Evolutionary conservation across 805 yeast genomes (phyloP), one percentile per base, ranked within the genome.

Genomic region (Tetrapisispora iriomotensis): DNA sequence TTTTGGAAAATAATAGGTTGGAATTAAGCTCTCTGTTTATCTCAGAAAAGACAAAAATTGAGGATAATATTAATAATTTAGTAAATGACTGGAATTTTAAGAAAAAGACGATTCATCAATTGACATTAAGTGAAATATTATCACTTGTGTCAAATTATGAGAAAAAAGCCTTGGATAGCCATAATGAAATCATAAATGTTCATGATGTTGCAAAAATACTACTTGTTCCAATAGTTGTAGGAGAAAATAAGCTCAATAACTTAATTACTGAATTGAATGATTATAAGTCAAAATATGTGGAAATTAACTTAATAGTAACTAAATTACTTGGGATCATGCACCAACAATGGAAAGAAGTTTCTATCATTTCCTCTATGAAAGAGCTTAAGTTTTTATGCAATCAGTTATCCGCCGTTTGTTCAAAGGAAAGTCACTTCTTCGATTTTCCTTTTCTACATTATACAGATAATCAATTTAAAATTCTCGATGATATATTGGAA

Each of bases 11-110:
- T 0, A 68, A 74, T 38, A 44, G 57, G 8, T 72, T 68, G n/a
- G 45, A 62, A 0, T 64, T 77, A 12, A 6, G 8, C 6, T 6
- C 23, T 9, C 10, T 30, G 20, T 51, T 78, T 6, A 63, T 59
- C 7, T 46, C 61, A 0, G 78, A 73, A 43, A 47, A 68, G 5
- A 44, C 43, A 1, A 58, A 65, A 13, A 42, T 75, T 1, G 51
- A 56, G 3, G 65, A 59, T 2, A 38, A 57, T 0, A 59, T 69
- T 0, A 30, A 37, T 0, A 42, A 54, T 1, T 48, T 73, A 3
- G 49, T 49, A 15, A 45, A 51, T 2, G 65, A 65, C 5, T 82
- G 92, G 92, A 40, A 56, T 3, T 42, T 39, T 3, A 62, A 66
- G 22, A 71, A 67, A 41, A 79, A 79, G 1, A 52, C 68, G 9